Base-by-base conservation (phyloP, 75 land plant species). In the Selaginella tamariscina region DNA sequence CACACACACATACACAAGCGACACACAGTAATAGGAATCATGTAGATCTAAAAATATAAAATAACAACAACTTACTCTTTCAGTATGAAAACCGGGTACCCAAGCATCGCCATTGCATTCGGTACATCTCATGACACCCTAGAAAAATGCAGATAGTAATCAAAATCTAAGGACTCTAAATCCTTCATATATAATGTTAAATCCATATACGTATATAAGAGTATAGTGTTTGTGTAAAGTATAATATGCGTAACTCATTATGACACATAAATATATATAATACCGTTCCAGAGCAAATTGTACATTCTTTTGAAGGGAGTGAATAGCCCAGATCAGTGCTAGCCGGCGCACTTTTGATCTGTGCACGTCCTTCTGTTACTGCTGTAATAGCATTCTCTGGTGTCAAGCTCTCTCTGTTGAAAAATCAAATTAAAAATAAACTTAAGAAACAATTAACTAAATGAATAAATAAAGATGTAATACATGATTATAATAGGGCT, bases 111-210 rank as follows among this genome's bases (percentile, higher is more conserved):
- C 75, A 32, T 84, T 81, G 82, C 96, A 90, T 59, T 80, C 84
- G 57, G 85, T 79, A 68, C 96, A 90, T 56, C 64, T 59, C 89
- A 84, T 84, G 29, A 82, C 89, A 32, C 96, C 96, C 96, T 90
- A 85, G 56, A 80, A 78, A 21, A 2, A 27, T 2, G 21, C 62
- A n/a, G 8, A 23, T 8, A 18, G 24, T 20, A 21, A 54, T n/a
- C n/a, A n/a, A n/a, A n/a, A n/a, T n/a, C n/a, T n/a, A n/a, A n/a
- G n/a, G n/a, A n/a, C n/a, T n/a, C n/a, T n/a, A n/a, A n/a, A n/a
- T n/a, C n/a, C n/a, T n/a, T n/a, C n/a, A n/a, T n/a, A n/a, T n/a
- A n/a, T n/a, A n/a, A n/a, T n/a, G n/a, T n/a, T n/a, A n/a, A n/a
- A n/a, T n/a, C n/a, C n/a, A n/a, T n/a, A n/a, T n/a, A n/a, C n/a